Evolutionary conservation across 1,139 yeast species (phyloP).

Genomic region (Geotrichum histeridarum): DNA sequence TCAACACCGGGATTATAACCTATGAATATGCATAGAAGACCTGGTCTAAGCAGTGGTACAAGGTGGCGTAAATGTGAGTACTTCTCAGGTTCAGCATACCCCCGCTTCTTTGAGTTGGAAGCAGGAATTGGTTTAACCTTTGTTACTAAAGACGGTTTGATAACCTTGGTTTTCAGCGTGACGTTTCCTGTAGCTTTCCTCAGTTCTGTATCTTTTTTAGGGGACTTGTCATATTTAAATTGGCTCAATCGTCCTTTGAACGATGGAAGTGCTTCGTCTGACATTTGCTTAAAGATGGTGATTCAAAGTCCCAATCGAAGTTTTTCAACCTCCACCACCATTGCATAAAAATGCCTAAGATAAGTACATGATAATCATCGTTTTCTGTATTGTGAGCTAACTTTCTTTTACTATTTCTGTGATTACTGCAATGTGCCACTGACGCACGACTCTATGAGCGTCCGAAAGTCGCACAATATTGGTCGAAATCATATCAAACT

Average conservation of each 20-base stretch:
- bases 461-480: conserved; percentile 71
- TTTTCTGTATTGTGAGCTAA: conserved; percentile 34
- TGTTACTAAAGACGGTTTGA: neutral
- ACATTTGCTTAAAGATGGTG: neutral
- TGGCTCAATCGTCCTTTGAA: conserved; percentile 19
- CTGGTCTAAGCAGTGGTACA: conserved; percentile 37
- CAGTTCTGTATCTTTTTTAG: neutral
- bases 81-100: conserved; percentile 25
- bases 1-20: conserved; percentile 73
- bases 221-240: conserved; percentile 10
- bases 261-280: conserved; percentile 13
- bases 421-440: conserved; percentile 38
- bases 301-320: neutral
- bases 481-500: conserved; percentile 76
- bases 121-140: neutral
- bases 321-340: neutral
- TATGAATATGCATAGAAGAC: conserved; percentile 48
- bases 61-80: conserved; percentile 36
- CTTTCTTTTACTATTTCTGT: conserved; percentile 14
- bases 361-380: conserved; percentile 26
- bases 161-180: neutral
- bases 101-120: neutral
- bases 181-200: neutral
- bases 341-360: conserved; percentile 28
- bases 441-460: conserved; percentile 87